A percentile compares a stretch with the other conserved stretches of the same genome.
Evolutionary conservation across 495 filamentous ascomycete species (phyloP).

Genomic region (Rhypophila decipiens): DNA sequence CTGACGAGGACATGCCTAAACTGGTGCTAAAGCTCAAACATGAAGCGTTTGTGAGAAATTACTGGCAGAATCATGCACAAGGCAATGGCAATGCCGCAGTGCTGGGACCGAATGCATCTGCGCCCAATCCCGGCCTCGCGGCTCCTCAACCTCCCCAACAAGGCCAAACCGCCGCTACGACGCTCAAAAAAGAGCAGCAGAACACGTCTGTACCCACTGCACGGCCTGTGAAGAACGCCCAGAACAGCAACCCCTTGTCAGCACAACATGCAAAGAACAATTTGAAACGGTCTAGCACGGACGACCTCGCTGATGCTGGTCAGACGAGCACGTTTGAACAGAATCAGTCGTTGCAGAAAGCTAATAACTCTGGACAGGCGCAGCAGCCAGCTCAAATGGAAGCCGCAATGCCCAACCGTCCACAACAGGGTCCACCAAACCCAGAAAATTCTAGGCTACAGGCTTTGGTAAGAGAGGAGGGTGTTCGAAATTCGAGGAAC

Average conservation of each 20-base stretch:
- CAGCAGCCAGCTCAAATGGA: conserved; percentile 24
- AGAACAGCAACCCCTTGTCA: not conserved
- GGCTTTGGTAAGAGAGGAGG: conserved; percentile 24
- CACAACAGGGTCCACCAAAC: not conserved
- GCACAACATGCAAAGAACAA: not conserved
- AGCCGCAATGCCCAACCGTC: not conserved
- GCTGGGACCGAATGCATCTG: conserved; percentile 26
- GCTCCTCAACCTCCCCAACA: too few relatives aligned
- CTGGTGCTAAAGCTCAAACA: not conserved
- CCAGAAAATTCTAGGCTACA: conserved; percentile 4
- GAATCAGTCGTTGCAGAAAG: conserved; percentile 22
- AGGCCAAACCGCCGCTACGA: not conserved
- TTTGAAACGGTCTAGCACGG: conserved; percentile 1
- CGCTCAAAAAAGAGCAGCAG: not conserved
- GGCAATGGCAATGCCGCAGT: conserved; percentile 31
- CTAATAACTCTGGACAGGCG: conserved; percentile 48
- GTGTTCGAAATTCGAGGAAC: conserved; percentile 18
- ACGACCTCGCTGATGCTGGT: not conserved
- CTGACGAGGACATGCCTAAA: not conserved
- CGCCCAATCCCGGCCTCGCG: too few relatives aligned
- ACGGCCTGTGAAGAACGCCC: not conserved
- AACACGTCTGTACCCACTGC: not conserved
- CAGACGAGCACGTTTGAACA: conserved; percentile 21
- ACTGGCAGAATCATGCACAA: conserved; percentile 12
- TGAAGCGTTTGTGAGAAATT: not conserved